These are phyloP conservation scores for Trametes punicea DNA, from an alignment of 768 basidiomycete genomes.

Conservation along the genomic window DNA sequence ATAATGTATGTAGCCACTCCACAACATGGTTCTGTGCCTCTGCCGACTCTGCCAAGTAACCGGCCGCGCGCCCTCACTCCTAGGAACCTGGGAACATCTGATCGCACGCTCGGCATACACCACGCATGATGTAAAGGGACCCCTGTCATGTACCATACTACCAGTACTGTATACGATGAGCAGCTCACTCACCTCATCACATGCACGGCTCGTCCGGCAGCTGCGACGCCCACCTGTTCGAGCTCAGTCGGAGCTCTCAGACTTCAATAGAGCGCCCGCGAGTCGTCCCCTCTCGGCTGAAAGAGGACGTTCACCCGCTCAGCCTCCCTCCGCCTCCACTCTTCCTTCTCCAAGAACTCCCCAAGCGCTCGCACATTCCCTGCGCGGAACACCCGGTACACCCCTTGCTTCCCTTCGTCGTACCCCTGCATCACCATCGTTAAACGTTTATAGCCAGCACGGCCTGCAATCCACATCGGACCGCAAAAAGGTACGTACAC, in stretches of 20 bases:
- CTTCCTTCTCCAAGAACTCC: constrained; percentile 70
- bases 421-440: constrained; percentile 45
- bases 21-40: too few species aligned
- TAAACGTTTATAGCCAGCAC: background rate
- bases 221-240: too few species aligned
- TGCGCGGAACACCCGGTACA: constrained; percentile 80
- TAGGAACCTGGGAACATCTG: background rate
- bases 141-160: background rate
- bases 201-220: too few species aligned
- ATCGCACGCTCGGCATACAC: background rate
- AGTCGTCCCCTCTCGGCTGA: constrained; percentile 58
- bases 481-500: constrained; percentile 25
- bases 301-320: constrained; percentile 62
- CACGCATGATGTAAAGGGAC: background rate
- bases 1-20: too few species aligned
- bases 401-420: constrained; percentile 61
- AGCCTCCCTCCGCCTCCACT: constrained; percentile 50
- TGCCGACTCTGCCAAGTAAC: background rate
- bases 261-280: constrained; percentile 54
- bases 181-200: background rate
- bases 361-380: constrained; percentile 60
- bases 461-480: background rate
- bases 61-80: background rate
- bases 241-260: too few species aligned
- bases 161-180: background rate